Evolutionary conservation across 768 basidiomycete genomes (phyloP), one percentile per base, ranked within the genome.

Genomic region (Inosperma sp.): DNA sequence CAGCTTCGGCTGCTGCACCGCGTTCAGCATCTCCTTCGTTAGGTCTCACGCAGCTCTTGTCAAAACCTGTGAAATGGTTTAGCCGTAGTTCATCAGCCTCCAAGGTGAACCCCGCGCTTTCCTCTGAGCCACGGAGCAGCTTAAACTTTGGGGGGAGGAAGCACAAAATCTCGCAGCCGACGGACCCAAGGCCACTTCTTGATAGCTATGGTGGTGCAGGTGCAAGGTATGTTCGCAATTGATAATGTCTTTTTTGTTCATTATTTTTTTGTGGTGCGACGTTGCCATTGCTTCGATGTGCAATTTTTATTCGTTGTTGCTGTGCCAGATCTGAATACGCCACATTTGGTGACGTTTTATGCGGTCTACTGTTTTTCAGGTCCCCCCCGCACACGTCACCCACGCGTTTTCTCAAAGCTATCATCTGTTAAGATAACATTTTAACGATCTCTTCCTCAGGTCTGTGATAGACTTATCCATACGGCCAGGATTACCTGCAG

Each of bases 111-210:
- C 56, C 72, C 53, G 43, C 65, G 34, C 48, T 70, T 19, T 47
- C 33, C 6, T 25, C 67, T 30, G 79, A 82, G 49, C 76, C 80
- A 1, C 68, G 81, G 51, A 56, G 76, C 1, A 82, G 78, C 54
- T 56, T 65, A 21, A 63, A 66, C 47, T 69, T 68, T 23, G 65
- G 63, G 9, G 59, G 62, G 3, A 53, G 65, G 36, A 88, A 85
- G 55, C 85, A 81, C 47, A 90, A 88, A 74, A 92, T 91, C 30
- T 91, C 89, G 26, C 82, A 84, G 39, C 88, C 88, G 1, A 88
- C 87, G 4, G 89, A 91, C 59, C 88, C 87, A 7, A 71, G 88
- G 17, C 89, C 87, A 3, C 84, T 91, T 48, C 66, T 86, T 56
- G 81, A 86, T 56, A 70, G 68, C 2, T 79, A 80, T 57, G 68